phyloP scores from a whole-genome alignment of 2,329 filamentous ascomycete species.

The Aspergillus piperis region DNA sequence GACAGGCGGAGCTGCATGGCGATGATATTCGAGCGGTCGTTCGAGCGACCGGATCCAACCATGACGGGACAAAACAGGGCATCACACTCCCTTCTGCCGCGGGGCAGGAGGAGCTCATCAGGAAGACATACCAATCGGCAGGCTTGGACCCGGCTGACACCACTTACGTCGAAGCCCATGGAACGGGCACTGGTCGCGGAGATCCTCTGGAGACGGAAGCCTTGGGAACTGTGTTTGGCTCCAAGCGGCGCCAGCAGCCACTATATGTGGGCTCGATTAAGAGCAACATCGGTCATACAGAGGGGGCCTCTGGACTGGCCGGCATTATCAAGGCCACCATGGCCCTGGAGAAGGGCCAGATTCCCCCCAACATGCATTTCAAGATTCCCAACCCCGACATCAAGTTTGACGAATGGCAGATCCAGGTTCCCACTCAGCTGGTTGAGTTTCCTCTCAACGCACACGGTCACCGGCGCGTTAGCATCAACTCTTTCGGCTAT shows the following conservation, averaged over 20 bases:
- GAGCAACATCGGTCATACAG: constrained; percentile 31
- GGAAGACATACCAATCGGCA: constrained; percentile 13
- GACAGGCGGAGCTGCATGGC: constrained; percentile 28
- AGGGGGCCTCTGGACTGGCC: constrained; percentile 29
- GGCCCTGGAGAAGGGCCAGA: constrained; percentile 28
- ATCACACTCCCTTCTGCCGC: constrained; percentile 3
- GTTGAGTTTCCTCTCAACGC: constrained; percentile 21
- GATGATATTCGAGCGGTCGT: constrained; percentile 34
- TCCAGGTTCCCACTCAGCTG: constrained; percentile 18
- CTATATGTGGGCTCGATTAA: constrained; percentile 31
- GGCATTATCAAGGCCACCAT: constrained; percentile 29
- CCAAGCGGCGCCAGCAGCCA: background rate
- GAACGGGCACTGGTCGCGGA: constrained; percentile 39
- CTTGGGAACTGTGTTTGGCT: constrained; percentile 23
- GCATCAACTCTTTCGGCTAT: background rate
- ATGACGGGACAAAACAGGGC: constrained; percentile 22
- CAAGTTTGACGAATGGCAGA: constrained; percentile 19
- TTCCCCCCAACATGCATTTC: constrained; percentile 33
- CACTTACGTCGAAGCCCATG: constrained; percentile 44
- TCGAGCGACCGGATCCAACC: constrained; percentile 22
- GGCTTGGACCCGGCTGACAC: constrained; percentile 33
- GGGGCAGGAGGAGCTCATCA: constrained; percentile 10
- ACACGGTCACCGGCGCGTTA: background rate
- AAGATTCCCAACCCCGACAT: constrained; percentile 24
- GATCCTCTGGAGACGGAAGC: constrained; percentile 30